Base-by-base conservation (phyloP, 352 stramenopile genomes). In the Globisporangium middletonii region DNA sequence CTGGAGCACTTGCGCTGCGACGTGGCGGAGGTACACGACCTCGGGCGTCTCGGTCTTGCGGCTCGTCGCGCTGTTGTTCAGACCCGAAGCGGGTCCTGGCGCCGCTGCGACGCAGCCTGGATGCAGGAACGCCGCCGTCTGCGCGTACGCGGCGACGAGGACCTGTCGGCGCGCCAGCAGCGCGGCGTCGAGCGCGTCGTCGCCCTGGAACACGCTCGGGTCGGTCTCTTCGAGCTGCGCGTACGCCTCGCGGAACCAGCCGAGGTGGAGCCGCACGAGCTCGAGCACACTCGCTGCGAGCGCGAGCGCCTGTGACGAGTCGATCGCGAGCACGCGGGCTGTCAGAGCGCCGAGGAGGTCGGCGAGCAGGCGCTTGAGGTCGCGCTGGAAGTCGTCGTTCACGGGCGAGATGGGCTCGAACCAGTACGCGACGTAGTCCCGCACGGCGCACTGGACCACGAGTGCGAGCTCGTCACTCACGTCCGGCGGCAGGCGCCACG, bases 161-260 rank as follows among this genome's bases (percentile, higher is more conserved):
- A 79, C 68, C 55, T 92, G 80, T 2, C 80, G 66, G 38, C 74
- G 73, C 23, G 62, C 56, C 35, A 89, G 65, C 27, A 38, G 28
- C 48, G 27, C 28, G 48, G 79, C 79, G 30, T 54, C 72, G 52
- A 87, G 75, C 54, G 62, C 77, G 37, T 78, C 70, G 16, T 87
- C 72, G 57, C 60, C 71, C 42, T 73, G 52, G 64, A 92, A 92
- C 7, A 77, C 65, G 1, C 60, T 60, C 38, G 83, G 83, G 28
- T 78, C 74, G 35, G 86, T 70, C 44, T 89, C 78, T 0, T 75
- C 69, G 16, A 91, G 59, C 54, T 86, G 70, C 43, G 76, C 83
- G 45, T 85, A 92, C 12, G 75, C 70, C 62, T 92, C 83, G 18
- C 83, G 73, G 64, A 92, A 92, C 83, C 83, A 92, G 7, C 75